Base-by-base conservation (phyloP, 495 filamentous ascomycete genomes). In the Podospora pseudopauciseta region DNA sequence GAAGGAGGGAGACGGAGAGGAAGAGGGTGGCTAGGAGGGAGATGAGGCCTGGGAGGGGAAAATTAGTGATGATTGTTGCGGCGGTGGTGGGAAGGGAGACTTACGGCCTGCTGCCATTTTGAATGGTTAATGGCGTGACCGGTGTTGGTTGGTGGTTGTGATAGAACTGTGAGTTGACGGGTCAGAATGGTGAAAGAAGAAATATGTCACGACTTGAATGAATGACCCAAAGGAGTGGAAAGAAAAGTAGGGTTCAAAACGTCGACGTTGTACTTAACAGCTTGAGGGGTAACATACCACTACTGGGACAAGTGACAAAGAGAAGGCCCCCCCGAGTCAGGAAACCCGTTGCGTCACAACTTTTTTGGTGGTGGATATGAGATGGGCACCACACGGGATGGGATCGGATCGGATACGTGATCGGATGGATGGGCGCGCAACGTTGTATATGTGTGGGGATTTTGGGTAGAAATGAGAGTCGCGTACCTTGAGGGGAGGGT, bases 1-100 rank as follows among this genome's bases (percentile, higher is more conserved):
- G 79, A 56, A 96, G 80, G 65, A 92, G 79, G 30, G 91, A 87
- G 67, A 86, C 87, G 65, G 87, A 88, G 77, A 91, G 89, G 72
- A 97, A 86, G 77, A 96, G 79, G 67, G 94, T 86, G 78, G 91
- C 89, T 54, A 87, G 63, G 19, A 80, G 69, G 68, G 80, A 81
- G 64, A 84, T 71, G 55, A 68, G 67, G 34, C 73, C 68, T 65
- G 49, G 26, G 7, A 34, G 3, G 4, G 44, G 30, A 27, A 54
- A 53, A 58, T 69, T 65, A 66, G 65, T 67, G 55, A 58, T 28
- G 23, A 62, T n/a, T 30, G 7, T 6, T 6, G 18, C 5, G 9
- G 11, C n/a, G 18, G 7, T 30, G 15, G 61, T 11, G n/a, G 32
- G 30, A 34, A 39, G 11, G 9, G 28, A 5, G 13, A 59, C 68